These are phyloP conservation scores for Xeromyces bisporus DNA, from an alignment of 495 filamentous ascomycete species.

Conservation along the genomic window DNA sequence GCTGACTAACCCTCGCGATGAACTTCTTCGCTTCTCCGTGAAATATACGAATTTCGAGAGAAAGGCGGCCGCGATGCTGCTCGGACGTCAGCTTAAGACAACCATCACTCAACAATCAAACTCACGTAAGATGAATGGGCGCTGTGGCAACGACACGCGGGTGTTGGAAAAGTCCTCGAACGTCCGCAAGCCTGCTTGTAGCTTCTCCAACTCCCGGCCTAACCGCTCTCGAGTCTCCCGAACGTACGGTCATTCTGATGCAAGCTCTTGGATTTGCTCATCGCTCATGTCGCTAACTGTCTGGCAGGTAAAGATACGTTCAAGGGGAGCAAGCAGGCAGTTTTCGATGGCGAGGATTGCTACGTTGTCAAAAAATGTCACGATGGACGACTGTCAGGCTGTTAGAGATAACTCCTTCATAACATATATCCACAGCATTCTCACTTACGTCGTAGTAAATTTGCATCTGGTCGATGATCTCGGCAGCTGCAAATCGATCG, in stretches of 20 bases:
- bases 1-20: too few species aligned
- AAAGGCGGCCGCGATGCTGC: too few species aligned
- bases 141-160: neutral
- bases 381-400: slow-evolving; percentile 33
- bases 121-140: too few species aligned
- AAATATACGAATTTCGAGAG: too few species aligned
- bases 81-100: too few species aligned
- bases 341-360: slow-evolving; percentile 40
- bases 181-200: slow-evolving; percentile 5
- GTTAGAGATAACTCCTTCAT: neutral
- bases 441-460: slow-evolving; percentile 22
- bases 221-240: slow-evolving; percentile 2
- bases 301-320: slow-evolving; percentile 13
- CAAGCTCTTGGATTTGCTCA: slow-evolving; percentile 6
- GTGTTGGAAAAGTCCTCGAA: slow-evolving; percentile 1
- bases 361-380: slow-evolving; percentile 46
- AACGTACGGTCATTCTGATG: slow-evolving; percentile 6
- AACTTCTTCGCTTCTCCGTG: too few species aligned
- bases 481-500: slow-evolving; percentile 7
- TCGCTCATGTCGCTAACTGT: slow-evolving; percentile 15
- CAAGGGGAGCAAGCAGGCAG: slow-evolving; percentile 29
- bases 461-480: slow-evolving; percentile 19
- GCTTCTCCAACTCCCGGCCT: slow-evolving; percentile 6
- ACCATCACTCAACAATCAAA: neutral
- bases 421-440: neutral